phyloP scores from a whole-genome alignment of 2,329 filamentous ascomycete genomes.

The Stagonosporopsis tanaceti region DNA sequence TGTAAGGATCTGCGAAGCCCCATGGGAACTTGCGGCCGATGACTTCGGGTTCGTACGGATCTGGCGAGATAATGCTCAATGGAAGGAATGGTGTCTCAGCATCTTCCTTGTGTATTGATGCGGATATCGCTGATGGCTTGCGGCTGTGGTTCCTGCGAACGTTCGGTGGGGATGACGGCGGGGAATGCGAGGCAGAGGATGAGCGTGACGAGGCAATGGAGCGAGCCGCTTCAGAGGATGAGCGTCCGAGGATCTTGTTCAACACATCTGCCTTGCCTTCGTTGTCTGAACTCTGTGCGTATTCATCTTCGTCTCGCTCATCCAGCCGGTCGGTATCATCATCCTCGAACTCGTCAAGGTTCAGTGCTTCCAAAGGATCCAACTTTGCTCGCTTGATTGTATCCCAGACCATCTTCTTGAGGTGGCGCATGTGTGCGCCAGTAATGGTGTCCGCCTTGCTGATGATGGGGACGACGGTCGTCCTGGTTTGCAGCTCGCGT shows the following conservation, averaged over 20 bases:
- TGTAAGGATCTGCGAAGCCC: conserved; percentile 95
- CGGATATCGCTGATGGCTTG: conserved; percentile 52
- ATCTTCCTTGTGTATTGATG: conserved; percentile 47
- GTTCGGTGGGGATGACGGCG: conserved; percentile 45
- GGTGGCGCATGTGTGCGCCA: conserved; percentile 88
- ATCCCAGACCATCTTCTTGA: conserved; percentile 91
- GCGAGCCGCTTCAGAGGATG: conserved; percentile 47
- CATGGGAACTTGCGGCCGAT: conserved; percentile 92
- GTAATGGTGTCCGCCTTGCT: conserved; percentile 97
- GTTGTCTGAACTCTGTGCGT: conserved; percentile 47
- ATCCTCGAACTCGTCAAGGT: conserved; percentile 76
- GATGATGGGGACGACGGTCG: conserved; percentile 92
- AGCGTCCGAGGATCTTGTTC: conserved; percentile 49
- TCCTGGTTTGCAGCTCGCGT: conserved; percentile 87
- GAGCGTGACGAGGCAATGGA: conserved; percentile 45
- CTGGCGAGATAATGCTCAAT: conserved; percentile 91
- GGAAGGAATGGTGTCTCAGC: conserved; percentile 74
- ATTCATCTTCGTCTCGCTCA: conserved; percentile 61
- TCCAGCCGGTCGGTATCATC: conserved; percentile 62
- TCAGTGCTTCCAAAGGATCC: conserved; percentile 86
- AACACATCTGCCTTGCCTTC: conserved; percentile 47
- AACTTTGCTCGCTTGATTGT: conserved; percentile 85
- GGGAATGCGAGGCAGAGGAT: conserved; percentile 41
- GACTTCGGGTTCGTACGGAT: conserved; percentile 81
- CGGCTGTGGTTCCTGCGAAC: conserved; percentile 49